Base-by-base conservation (phyloP, 1,139 yeast species). In the Yamadazyma taylorii region DNA sequence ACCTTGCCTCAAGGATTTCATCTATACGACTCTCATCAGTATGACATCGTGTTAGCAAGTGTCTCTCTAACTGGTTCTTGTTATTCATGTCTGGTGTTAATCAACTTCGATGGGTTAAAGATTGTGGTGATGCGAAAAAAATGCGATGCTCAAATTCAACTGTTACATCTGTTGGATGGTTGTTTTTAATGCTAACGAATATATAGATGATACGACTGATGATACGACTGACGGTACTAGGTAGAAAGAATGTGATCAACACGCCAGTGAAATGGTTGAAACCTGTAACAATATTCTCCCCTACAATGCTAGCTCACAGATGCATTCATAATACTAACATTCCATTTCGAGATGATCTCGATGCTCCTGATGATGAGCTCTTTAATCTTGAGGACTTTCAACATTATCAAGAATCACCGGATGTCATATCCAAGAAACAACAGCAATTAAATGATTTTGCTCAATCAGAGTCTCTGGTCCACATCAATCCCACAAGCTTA, bases 1-100 rank as follows among this genome's bases (percentile, higher is more conserved):
- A 85, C 35, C 92, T 57, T 5, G 73, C 61, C 28, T 70, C 70
- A 19, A 85, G 58, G 1, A 82, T 61, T 45, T 79, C 75, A 12
- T 70, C 56, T 5, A 81, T 69, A 60, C 41, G 60, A 35, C 56
- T 71, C 54, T 52, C 52, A 5, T 66, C 63, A 31, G 57, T 64
- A 46, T 72, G 70, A 50, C 81, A 69, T 39, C 85, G 59, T 2
- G 79, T 60, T 14, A 85, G 66, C 15, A 85, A 61, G 37, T 54
- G 61, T 34, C 41, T 69, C 52, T 82, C 89, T n/a, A 79, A 58
- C 32, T 65, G 59, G 37, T 66, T 65, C 25, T 60, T 56, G 31
- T 66, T 51, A 47, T 72, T 56, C 69, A 63, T 63, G 6, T 11
- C 19, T 22, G 11, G 11, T 7, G n/a, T n/a, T n/a, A n/a, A n/a